These are phyloP conservation scores for Solanum rostratum DNA, from an alignment of 257 asterid species.

Conservation along the genomic window DNA sequence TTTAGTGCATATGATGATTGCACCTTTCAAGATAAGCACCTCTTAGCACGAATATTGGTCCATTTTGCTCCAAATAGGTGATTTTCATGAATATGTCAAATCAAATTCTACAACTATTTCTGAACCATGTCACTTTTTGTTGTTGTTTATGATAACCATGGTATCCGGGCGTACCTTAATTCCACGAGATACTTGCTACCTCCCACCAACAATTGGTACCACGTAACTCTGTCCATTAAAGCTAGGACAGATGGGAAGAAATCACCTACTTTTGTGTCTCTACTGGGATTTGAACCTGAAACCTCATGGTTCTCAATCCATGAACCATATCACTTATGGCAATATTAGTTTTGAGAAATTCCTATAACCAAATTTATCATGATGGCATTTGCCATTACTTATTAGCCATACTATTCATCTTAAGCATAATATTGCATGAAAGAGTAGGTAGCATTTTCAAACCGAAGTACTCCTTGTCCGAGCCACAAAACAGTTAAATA, in stretches of 20 bases:
- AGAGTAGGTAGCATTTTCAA: not conserved
- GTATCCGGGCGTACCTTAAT: not conserved
- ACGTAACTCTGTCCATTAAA: not conserved
- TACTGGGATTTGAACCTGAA: not conserved
- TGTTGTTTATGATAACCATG: not conserved
- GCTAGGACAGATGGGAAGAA: not conserved
- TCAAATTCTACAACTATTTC: not conserved
- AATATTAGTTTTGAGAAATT: not conserved
- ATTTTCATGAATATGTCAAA: not conserved
- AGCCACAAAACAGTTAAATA: not conserved
- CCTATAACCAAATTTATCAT: not conserved
- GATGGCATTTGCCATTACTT: not conserved
- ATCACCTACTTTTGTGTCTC: not conserved
- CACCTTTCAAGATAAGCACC: not conserved
- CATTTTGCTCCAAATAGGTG: not conserved
- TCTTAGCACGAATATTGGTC: not conserved
- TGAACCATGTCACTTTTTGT: not conserved
- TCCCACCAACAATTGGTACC: not conserved
- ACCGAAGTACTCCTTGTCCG: not conserved
- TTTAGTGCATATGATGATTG: not conserved
- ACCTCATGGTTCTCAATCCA: not conserved
- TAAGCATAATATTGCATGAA: not conserved
- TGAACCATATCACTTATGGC: not conserved
- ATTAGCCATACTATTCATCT: not conserved
- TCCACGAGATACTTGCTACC: not conserved